These are phyloP conservation scores for Dactylellina drechsleri DNA, from an alignment of 2,329 filamentous ascomycete genomes.

Conservation along the genomic window DNA sequence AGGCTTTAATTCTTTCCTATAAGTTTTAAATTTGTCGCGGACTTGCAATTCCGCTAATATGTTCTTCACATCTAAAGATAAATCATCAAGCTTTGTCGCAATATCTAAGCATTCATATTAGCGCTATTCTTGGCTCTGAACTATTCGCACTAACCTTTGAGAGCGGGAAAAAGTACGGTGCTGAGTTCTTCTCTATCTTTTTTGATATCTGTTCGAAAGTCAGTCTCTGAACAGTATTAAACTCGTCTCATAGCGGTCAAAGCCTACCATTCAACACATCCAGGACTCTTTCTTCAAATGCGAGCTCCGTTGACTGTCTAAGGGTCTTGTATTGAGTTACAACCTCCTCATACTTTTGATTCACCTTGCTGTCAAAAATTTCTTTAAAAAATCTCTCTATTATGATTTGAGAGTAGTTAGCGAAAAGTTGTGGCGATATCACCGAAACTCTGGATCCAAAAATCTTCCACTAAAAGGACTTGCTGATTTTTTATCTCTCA, in stretches of 20 bases:
- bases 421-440: background rate
- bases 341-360: conserved; percentile 40
- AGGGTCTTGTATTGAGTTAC: conserved; percentile 33
- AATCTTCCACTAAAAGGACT: background rate
- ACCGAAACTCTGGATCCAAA: too few relatives aligned
- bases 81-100: conserved; percentile 14
- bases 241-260: too few relatives aligned
- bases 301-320: conserved; percentile 4
- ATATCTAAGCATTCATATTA: conserved; percentile 17
- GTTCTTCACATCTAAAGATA: conserved; percentile 6
- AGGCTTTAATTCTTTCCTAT: conserved; percentile 19
- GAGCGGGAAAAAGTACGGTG: conserved; percentile 20
- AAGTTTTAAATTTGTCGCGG: conserved; percentile 14
- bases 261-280: conserved; percentile 23
- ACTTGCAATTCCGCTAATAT: conserved; percentile 27
- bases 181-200: conserved; percentile 23
- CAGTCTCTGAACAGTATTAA: background rate
- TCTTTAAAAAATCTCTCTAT: conserved; percentile 1
- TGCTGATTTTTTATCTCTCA: conserved; percentile 43
- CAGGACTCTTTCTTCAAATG: conserved; percentile 38
- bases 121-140: background rate
- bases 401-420: background rate
- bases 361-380: conserved; percentile 18
- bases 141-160: conserved; percentile 5
- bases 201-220: conserved; percentile 17